Conservation (phyloP, 2,329 filamentous ascomycete species). For the Stylonectria norvegica region DNA sequence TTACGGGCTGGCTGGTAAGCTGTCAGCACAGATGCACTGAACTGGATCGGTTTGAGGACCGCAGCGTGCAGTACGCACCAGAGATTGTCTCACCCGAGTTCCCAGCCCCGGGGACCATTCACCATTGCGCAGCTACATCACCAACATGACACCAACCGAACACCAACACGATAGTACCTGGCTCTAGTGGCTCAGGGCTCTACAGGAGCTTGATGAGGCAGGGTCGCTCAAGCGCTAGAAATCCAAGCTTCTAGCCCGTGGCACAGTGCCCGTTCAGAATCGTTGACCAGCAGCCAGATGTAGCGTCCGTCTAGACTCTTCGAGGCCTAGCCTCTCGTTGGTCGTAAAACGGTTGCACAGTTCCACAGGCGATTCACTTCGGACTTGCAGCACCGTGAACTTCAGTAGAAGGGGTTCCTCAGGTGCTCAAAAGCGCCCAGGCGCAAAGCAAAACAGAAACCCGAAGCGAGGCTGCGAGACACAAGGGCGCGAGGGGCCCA, state of each 20-base stretch:
- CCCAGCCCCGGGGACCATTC: background rate
- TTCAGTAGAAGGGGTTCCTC: too few species aligned
- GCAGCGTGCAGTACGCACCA: background rate
- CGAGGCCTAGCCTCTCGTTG: too few species aligned
- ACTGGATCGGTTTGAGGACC: constrained; percentile 6
- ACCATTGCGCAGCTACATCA: constrained; percentile 1
- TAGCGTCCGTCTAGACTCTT: background rate
- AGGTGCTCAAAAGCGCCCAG: too few species aligned
- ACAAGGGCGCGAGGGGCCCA: too few species aligned
- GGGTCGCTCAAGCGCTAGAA: constrained; percentile 10
- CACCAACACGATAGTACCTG: background rate
- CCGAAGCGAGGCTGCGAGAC: too few species aligned
- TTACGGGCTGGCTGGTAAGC: background rate
- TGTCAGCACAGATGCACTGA: constrained; percentile 5
- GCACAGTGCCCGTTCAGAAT: constrained; percentile 18
- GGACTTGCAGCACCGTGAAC: too few species aligned
- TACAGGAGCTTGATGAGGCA: background rate
- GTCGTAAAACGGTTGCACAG: too few species aligned
- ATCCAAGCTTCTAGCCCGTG: constrained; percentile 16
- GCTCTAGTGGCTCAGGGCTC: background rate
- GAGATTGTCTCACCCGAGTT: background rate
- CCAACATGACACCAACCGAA: too few species aligned
- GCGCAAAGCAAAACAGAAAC: too few species aligned
- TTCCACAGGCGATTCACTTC: too few species aligned
- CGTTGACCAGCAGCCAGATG: constrained; percentile 2